phyloP scores from a whole-genome alignment of 2,329 filamentous ascomycete genomes.

The Botryotinia convoluta region DNA sequence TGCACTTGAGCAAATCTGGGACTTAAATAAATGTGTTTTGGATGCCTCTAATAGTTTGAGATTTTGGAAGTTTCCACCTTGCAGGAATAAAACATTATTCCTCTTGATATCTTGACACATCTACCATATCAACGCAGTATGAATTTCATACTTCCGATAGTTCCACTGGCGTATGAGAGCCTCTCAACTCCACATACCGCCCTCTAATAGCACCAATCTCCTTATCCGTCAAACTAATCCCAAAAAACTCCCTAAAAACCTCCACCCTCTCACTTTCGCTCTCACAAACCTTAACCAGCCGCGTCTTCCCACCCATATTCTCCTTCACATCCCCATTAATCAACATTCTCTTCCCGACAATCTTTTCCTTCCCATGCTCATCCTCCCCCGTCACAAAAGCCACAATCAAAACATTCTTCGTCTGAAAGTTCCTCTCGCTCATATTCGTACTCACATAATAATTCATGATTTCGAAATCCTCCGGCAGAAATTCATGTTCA shows the following conservation, averaged over 20 bases:
- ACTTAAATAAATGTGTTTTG: no score
- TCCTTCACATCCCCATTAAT: slow-evolving; percentile 51
- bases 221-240: slow-evolving; percentile 49
- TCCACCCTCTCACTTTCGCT: slow-evolving; percentile 54
- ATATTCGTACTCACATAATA: slow-evolving; percentile 53
- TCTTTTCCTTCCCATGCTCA: slow-evolving; percentile 38
- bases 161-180: not conserved
- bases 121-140: no score
- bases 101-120: no score
- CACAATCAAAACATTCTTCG: slow-evolving; percentile 51
- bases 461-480: slow-evolving; percentile 62
- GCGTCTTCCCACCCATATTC: slow-evolving; percentile 50
- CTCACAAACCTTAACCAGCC: slow-evolving; percentile 46
- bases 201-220: slow-evolving; percentile 52
- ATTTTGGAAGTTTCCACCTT: no score
- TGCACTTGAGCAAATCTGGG: no score
- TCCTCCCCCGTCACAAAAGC: slow-evolving; percentile 51
- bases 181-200: slow-evolving; percentile 34
- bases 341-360: slow-evolving; percentile 54
- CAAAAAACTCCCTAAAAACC: slow-evolving; percentile 50
- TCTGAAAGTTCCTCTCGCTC: slow-evolving; percentile 59
- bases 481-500: slow-evolving; percentile 59
- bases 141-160: not conserved
- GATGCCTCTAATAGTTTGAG: no score
- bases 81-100: no score